Evolutionary conservation across 106 monocot species (phyloP), one percentile per base, ranked within the genome.

Genomic region (Allium fistulosum): DNA sequence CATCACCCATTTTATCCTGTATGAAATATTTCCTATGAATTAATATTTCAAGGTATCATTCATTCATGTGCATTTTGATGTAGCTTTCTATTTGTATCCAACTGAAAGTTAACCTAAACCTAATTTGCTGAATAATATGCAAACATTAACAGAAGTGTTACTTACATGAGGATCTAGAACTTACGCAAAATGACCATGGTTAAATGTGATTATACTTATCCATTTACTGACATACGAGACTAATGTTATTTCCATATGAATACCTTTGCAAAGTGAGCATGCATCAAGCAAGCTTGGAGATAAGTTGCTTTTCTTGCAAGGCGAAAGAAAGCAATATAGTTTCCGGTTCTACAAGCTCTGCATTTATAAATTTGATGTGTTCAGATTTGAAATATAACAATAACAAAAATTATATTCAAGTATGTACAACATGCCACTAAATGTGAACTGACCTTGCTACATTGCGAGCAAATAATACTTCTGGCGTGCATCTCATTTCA

Each of bases 201-300:
- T 17, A 14, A 48, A 65, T 9, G 3, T 65, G n/a, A 65, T 37
- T 37, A 37, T 37, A 49, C 17, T 65, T 15, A 63, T 15, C 62
- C 22, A 62, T 62, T 62, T 37, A 63, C 15, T 49, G 47, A 17
- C 11, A 65, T 47, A 17, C 16, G 18, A 65, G 17, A 65, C 65
- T 17, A 49, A 46, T 37, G 63, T 27, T 63, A 11, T 47, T 47
- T 14, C 46, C 15, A 37, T 37, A 37, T 5, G 37, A 4, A 69
- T 81, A 99, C 99, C 88, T 99, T 99, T 57, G 87, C 77, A 87
- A 99, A 99, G 79, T 99, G 99, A 74, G 99, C 99, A 90, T 99
- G 99, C 90, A 99, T 99, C 74, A 99, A 81, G 66, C 99, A 99
- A 0, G 92, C 93, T 74, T 99, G 90, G 69, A 90, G 79, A 73